These are phyloP conservation scores for Spencermartinsiella europaea DNA, from an alignment of 805 yeast genomes.

Conservation along the genomic window DNA sequence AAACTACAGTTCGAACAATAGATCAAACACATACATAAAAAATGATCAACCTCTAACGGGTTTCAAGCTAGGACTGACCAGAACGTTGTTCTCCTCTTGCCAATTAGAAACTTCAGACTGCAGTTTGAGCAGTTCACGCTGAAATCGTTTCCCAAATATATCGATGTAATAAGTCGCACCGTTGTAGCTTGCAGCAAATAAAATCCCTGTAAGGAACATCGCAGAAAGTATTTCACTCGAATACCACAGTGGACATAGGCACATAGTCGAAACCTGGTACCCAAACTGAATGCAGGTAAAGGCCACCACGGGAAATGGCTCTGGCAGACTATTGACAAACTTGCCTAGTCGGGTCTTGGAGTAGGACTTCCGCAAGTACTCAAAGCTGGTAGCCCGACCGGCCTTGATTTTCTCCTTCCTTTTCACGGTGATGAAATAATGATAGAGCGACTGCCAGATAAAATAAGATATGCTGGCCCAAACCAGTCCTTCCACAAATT, in stretches of 20 bases:
- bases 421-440: slow-evolving; percentile 82
- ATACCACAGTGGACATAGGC: slow-evolving; percentile 86
- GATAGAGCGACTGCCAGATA: slow-evolving; percentile 86
- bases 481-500: slow-evolving; percentile 60
- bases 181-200: slow-evolving; percentile 74
- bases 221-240: slow-evolving; percentile 61
- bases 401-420: slow-evolving; percentile 74
- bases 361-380: slow-evolving; percentile 70
- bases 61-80: slow-evolving; percentile 11
- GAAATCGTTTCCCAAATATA: slow-evolving; percentile 83
- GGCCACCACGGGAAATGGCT: slow-evolving; percentile 79
- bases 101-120: slow-evolving; percentile 65
- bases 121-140: slow-evolving; percentile 72
- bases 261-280: slow-evolving; percentile 83
- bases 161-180: slow-evolving; percentile 96
- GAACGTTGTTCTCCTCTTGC: slow-evolving; percentile 33
- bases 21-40: no score
- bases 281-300: slow-evolving; percentile 82
- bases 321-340: slow-evolving; percentile 77
- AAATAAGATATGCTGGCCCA: slow-evolving; percentile 80
- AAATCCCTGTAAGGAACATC: slow-evolving; percentile 64
- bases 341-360: slow-evolving; percentile 60
- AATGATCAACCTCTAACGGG: no score
- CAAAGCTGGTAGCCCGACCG: slow-evolving; percentile 85
- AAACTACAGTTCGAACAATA: no score